These are phyloP conservation scores for Gelatoporia subvermispora DNA, from an alignment of 768 basidiomycete species.

Conservation along the genomic window DNA sequence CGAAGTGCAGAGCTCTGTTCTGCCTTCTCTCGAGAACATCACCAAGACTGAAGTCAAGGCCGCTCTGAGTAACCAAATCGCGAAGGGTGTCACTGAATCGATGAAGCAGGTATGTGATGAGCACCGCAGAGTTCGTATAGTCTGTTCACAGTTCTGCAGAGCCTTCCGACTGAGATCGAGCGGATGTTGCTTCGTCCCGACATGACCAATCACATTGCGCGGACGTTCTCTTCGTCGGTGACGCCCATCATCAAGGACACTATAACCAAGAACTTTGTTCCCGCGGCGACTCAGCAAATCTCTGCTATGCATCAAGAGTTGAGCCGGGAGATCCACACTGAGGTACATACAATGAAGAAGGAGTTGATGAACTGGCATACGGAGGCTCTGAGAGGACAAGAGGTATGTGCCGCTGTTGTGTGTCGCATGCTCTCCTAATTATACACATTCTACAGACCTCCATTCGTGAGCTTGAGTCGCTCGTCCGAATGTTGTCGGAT, in stretches of 20 bases:
- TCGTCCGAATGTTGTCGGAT: slow-evolving; percentile 67
- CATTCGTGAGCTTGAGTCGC: slow-evolving; percentile 78
- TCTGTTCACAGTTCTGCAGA: slow-evolving; percentile 35
- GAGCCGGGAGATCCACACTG: slow-evolving; percentile 65
- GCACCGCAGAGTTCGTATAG: background rate
- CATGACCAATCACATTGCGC: slow-evolving; percentile 71
- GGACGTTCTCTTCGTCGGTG: slow-evolving; percentile 64
- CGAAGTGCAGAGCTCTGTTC: slow-evolving; percentile 79
- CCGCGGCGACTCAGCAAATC: slow-evolving; percentile 72
- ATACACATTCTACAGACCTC: slow-evolving; percentile 42
- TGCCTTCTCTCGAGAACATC: slow-evolving; percentile 78
- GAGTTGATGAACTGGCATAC: slow-evolving; percentile 81
- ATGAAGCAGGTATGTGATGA: slow-evolving; percentile 58
- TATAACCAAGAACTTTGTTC: slow-evolving; percentile 67
- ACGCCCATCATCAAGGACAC: slow-evolving; percentile 78
- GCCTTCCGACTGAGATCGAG: slow-evolving; percentile 74
- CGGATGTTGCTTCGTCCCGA: slow-evolving; percentile 72
- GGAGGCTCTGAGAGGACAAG: slow-evolving; percentile 71
- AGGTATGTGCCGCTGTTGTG: slow-evolving; percentile 42
- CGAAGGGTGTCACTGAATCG: slow-evolving; percentile 63
- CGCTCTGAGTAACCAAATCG: slow-evolving; percentile 74
- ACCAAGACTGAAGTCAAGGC: slow-evolving; percentile 77
- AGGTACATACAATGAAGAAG: slow-evolving; percentile 73
- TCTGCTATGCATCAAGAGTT: slow-evolving; percentile 76
- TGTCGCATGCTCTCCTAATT: background rate